Percentiles rank a stretch among this genome's conserved stretches.
Conservation (phyloP, 768 basidiomycete genomes). For the Calvatia gigantea region DNA sequence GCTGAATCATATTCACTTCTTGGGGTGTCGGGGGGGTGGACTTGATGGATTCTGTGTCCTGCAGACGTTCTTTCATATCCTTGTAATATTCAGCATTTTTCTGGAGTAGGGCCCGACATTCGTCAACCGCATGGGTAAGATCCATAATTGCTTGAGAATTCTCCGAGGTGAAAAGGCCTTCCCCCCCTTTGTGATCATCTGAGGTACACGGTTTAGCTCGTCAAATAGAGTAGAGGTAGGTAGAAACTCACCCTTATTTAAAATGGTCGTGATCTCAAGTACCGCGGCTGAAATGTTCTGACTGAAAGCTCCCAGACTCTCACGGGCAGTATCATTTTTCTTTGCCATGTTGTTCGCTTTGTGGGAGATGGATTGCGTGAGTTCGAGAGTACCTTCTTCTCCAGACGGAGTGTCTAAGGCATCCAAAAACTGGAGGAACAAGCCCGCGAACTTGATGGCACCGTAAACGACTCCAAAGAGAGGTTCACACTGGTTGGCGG, state of each 20-base stretch:
- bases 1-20: background rate
- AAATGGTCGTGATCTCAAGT: too few relatives aligned
- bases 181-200: background rate
- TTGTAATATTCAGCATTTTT: background rate
- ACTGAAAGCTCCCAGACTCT: background rate
- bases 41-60: background rate
- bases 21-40: background rate
- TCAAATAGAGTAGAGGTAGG: background rate
- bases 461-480: background rate
- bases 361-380: background rate
- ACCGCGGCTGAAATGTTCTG: background rate
- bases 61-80: background rate
- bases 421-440: background rate
- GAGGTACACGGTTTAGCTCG: background rate
- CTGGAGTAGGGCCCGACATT: background rate
- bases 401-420: background rate
- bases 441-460: background rate
- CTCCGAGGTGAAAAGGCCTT: background rate
- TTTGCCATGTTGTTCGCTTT: background rate
- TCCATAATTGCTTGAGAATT: background rate
- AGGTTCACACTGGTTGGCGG: background rate
- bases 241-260: background rate
- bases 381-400: background rate
- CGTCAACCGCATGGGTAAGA: background rate
- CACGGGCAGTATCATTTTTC: background rate